Base-by-base conservation (phyloP, 345 rosid genomes). In the Limnanthes douglasii region DNA sequence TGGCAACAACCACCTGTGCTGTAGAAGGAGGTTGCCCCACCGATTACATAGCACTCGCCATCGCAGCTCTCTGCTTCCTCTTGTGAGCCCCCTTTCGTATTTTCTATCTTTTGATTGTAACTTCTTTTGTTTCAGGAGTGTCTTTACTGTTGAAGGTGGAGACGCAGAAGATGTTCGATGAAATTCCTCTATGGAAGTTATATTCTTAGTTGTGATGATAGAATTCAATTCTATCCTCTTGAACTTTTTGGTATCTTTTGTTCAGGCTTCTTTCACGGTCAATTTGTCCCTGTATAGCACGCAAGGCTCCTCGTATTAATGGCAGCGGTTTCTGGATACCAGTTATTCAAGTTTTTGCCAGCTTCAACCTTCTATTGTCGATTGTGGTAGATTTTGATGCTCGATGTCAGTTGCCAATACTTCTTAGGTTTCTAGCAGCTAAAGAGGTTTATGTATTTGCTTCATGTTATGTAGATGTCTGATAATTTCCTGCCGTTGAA, bases 251-350 rank as follows among this genome's bases (percentile, higher is more conserved):
- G 8, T 45, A 22, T 35, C 36, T 24, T 35, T 47, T 21, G 29
- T 34, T 17, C 69, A 86, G 94, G 68, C 97, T 86, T 55, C 60
- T 78, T 5, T 60, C 49, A 1, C 60, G 73, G 25, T 60, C 71
- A 14, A 56, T 61, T 21, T 51, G 62, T 15, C 92, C 92, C 4
- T 75, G 69, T 62, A 8, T 66, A 56, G 53, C 70, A 37, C 92
- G 70, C 56, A 75, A 72, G 45, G 61, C 64, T 66, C 85, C 82
- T 26, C 72, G 64, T n/a, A 56, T 42, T 18, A 75, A 73, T 60
- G 71, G 81, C 45, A 78, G 97, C 51, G 74, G 79, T 42, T 75
- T 86, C 65, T 81, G 94, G 97, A 68, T 81, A 64, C 84, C 94
- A 6, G 56, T 69, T 11, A 62, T 86, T 55, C 94, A 81, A 75